Evolutionary conservation across 1,139 yeast genomes (phyloP), one percentile per base, ranked within the genome.

Genomic region (Ogataea hybrid): DNA sequence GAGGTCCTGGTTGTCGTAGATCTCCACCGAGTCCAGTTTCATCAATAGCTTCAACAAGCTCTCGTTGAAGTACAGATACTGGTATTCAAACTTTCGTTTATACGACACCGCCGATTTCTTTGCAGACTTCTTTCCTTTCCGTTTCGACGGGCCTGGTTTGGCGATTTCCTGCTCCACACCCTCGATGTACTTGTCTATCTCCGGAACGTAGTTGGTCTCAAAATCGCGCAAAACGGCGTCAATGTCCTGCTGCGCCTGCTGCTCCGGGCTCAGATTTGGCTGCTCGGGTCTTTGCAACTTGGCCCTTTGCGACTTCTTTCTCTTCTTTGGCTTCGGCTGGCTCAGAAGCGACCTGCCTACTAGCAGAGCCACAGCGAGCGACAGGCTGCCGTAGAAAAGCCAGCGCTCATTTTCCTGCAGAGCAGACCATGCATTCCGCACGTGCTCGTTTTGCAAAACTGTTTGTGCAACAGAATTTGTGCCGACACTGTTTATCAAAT

Each of bases 1-100:
- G 51, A 84, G 66, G 5, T 69, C 67, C 0, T 66, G 72, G 53
- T 77, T 75, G 62, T 59, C 64, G 49, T 53, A 57, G 0, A 75
- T 72, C 43, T 84, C 88, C 31, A 84, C 69, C 2, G 75, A 81
- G 54, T 84, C 94, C 46, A 84, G 67, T 46, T 73, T 76, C 70
- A 84, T 70, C 52, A 83, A 63, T 51, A 82, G 73, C 57, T 84
- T 83, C 59, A 84, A 67, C 39, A 84, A 65, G 73, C 75, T 75
- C 58, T 84, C 94, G 50, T 79, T 82, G 57, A 71, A 79, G 57
- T 70, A 84, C 41, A 76, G 73, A 52, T 70, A 74, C 56, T 75
- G 73, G 58, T 77, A 82, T 35, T 70, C 67, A 30, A 68, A 59
- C 32, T 72, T 75, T 3, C 71, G 60, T 22, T 49, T 51, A 37